These are phyloP conservation scores for Scutellaria galericulata DNA, from an alignment of 257 asterid species.

Conservation along the genomic window DNA sequence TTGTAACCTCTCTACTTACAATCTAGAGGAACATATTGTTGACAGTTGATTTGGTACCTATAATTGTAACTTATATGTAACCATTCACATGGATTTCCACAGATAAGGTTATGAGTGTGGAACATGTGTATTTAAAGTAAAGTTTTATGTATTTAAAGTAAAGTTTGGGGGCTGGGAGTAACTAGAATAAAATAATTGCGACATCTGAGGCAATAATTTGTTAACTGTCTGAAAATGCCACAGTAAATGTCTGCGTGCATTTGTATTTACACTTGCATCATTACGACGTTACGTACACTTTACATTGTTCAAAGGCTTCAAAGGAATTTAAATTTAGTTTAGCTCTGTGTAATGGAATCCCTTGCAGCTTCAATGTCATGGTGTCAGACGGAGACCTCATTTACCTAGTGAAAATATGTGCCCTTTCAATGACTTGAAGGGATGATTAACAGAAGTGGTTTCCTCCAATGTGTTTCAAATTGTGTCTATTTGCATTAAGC, in stretches of 20 bases:
- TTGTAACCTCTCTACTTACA: background rate
- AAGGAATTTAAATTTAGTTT: background rate
- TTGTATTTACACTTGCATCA: background rate
- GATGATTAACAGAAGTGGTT: background rate
- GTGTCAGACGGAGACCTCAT: background rate
- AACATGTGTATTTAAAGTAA: background rate
- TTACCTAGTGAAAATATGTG: background rate
- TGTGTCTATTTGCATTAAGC: constrained; percentile 7
- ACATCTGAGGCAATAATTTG: too few relatives aligned
- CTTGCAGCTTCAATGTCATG: background rate
- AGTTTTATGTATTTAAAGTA: background rate
- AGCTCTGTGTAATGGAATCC: constrained; percentile 1
- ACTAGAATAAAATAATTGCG: too few relatives aligned
- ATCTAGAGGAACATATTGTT: too few relatives aligned
- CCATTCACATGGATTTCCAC: too few relatives aligned
- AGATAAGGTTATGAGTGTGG: background rate
- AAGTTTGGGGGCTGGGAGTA: background rate
- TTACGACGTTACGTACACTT: background rate
- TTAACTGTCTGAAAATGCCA: background rate
- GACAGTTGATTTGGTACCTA: too few relatives aligned
- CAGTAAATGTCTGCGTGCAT: background rate
- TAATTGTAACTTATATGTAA: too few relatives aligned
- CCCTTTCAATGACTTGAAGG: background rate
- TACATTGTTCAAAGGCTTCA: constrained; percentile 15
- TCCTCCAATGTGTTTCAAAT: constrained; percentile 13